Percentiles rank a stretch among this genome's conserved stretches.
These are phyloP conservation scores for Trematosphaeria pertusa DNA, from an alignment of 2,329 filamentous ascomycete species.

Conservation along the genomic window DNA sequence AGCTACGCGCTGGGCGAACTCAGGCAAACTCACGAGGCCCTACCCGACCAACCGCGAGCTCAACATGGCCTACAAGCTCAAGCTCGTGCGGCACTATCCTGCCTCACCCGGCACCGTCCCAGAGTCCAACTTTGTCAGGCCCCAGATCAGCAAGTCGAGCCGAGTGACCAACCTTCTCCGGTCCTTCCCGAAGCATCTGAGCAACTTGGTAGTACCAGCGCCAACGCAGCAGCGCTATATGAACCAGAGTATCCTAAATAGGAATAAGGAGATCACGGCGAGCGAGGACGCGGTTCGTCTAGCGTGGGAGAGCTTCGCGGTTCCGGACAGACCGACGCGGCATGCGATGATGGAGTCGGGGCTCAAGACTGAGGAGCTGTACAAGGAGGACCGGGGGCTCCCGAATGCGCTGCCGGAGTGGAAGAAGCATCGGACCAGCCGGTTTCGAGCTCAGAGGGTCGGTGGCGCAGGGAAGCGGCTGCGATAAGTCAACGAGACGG, in stretches of 20 bases:
- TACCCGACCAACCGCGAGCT: constrained; percentile 23
- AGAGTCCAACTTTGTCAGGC: constrained; percentile 21
- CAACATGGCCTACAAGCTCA: constrained; percentile 25
- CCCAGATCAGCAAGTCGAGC: constrained; percentile 21
- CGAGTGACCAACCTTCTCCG: constrained; percentile 23
- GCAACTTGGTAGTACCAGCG: background rate
- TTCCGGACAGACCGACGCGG: constrained; percentile 11
- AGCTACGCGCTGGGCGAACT: constrained; percentile 24
- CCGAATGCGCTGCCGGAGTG: constrained; percentile 29
- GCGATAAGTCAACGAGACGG: too few species aligned
- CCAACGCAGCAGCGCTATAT: background rate
- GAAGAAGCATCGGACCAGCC: constrained; percentile 24
- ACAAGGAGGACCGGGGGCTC: constrained; percentile 12
- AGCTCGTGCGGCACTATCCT: constrained; percentile 34
- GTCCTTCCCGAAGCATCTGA: constrained; percentile 16
- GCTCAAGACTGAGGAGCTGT: constrained; percentile 15
- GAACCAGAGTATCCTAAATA: constrained; percentile 7
- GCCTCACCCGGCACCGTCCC: background rate
- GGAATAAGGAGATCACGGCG: constrained; percentile 20
- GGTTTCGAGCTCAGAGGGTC: too few species aligned
- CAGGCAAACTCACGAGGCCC: constrained; percentile 20
- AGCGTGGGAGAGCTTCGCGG: constrained; percentile 28
- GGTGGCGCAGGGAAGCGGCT: too few species aligned
- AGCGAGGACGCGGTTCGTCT: constrained; percentile 15
- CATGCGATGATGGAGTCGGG: constrained; percentile 27